Base-by-base conservation (phyloP, 441 rosid species). In the Populus trichocarpa region DNA sequence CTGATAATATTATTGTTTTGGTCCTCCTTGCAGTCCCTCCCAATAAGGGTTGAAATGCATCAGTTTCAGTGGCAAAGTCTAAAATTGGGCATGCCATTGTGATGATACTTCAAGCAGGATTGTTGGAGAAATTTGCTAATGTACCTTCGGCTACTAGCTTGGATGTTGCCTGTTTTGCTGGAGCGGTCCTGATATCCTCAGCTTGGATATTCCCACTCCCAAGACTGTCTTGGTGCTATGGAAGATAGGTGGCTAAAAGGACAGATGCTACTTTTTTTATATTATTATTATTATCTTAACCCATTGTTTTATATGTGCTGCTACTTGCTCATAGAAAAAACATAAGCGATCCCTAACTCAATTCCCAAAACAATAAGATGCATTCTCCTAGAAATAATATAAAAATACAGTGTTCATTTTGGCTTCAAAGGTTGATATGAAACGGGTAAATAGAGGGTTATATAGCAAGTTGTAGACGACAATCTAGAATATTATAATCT, bases 51-150 rank as follows among this genome's bases (percentile, higher is more conserved):
- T 6, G 81, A 86, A 73, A 81, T 82, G 84, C 83, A 82, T 88
- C 93, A 3, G 87, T 92, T 36, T 83, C 90, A 28, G 82, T 86
- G 81, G 91, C 93, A 20, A 90, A 90, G 78, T 87, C 91, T 13
- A 90, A 81, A 85, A 88, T 90, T 6, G 98, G 93, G 64, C 91
- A 90, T 30, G 92, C 95, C 1, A 77, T 92, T 73, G 74, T 87
- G 86, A 89, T 89, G 91, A 85, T 89, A 73, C 89, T 93, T 76
- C 95, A 92, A 75, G 97, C 86, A 66, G 97, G 92, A 75, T 78
- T 90, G 80, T 50, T 89, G 70, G 93, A 90, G 71, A 92, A 90
- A 79, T 92, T 92, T 87, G 81, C 75, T 78, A 84, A 73, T 18
- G 57, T 85, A 64, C 93, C 94, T 22, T 33, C 90, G 35, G 78